Conservation (phyloP, 148 eudicot species). For the Amaranthus cruentus region DNA sequence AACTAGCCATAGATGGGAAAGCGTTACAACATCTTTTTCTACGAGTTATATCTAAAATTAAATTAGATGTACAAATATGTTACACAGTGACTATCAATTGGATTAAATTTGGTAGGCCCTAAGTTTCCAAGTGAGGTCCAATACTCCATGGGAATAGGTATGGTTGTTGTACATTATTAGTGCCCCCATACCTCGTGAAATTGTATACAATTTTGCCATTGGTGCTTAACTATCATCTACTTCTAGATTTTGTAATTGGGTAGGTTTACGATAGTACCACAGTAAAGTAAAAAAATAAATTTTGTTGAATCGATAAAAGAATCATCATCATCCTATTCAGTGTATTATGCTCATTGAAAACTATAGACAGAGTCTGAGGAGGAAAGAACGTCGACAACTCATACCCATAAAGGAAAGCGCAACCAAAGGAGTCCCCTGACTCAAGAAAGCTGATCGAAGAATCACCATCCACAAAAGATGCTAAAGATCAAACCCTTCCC, state of each 20-base stretch:
- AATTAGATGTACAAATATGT: background rate
- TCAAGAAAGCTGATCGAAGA: too few relatives aligned
- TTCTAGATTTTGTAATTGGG: background rate
- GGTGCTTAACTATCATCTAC: background rate
- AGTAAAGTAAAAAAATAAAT: too few relatives aligned
- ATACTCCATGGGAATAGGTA: background rate
- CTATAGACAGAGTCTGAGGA: too few relatives aligned
- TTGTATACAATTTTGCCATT: slow-evolving; percentile 1
- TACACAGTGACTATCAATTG: background rate
- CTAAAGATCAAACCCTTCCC: too few relatives aligned
- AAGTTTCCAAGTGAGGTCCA: background rate
- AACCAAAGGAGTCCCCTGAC: too few relatives aligned
- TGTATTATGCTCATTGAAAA: too few relatives aligned
- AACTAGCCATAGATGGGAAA: background rate
- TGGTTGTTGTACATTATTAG: slow-evolving; percentile 4
- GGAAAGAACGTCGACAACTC: too few relatives aligned
- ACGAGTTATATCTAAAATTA: background rate
- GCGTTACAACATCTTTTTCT: slow-evolving; percentile 2
- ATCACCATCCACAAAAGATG: too few relatives aligned
- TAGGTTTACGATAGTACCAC: background rate
- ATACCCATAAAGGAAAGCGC: too few relatives aligned
- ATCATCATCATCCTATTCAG: too few relatives aligned
- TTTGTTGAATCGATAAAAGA: too few relatives aligned
- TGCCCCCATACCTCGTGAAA: background rate
- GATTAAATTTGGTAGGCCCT: slow-evolving; percentile 12